phyloP scores from a whole-genome alignment of 805 yeast species.

The Metschnikowia sp. region DNA sequence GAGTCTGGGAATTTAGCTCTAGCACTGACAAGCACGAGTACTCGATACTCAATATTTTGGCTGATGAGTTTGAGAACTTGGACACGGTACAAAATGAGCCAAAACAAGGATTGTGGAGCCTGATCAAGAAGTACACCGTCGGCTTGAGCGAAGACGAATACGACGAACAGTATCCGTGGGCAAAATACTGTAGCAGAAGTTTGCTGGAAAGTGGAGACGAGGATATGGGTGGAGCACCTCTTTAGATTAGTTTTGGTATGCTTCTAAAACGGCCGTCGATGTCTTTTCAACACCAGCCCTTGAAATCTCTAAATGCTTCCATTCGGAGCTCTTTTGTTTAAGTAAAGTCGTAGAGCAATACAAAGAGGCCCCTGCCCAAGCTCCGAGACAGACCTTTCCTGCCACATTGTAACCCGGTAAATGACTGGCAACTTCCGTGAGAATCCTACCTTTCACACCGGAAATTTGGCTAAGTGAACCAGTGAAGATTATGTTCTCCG shows the following conservation, averaged over 20 bases:
- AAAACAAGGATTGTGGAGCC: slow-evolving; percentile 8
- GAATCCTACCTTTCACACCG: slow-evolving; percentile 7
- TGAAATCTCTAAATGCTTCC: slow-evolving; percentile 16
- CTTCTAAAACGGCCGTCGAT: slow-evolving; percentile 1
- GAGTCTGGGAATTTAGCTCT: slow-evolving; percentile 12
- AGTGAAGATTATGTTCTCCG: slow-evolving; percentile 10
- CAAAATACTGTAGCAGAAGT: slow-evolving; percentile 8
- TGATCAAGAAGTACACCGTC: slow-evolving; percentile 5
- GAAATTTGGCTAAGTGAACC: slow-evolving; percentile 8
- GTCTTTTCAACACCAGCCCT: slow-evolving; percentile 2
- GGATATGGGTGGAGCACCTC: not conserved
- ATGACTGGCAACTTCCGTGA: slow-evolving; percentile 5
- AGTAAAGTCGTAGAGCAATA: slow-evolving; percentile 18
- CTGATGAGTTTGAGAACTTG: slow-evolving; percentile 16
- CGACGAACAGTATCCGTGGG: slow-evolving; percentile 17
- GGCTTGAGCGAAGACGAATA: slow-evolving; percentile 16
- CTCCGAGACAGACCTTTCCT: slow-evolving; percentile 14
- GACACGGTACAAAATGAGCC: not conserved
- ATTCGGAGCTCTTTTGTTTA: slow-evolving; percentile 8
- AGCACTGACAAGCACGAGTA: slow-evolving; percentile 12
- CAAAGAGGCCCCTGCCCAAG: slow-evolving; percentile 19
- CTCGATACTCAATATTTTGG: slow-evolving; percentile 14
- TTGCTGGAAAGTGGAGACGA: slow-evolving; percentile 5
- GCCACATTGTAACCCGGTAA: slow-evolving; percentile 3
- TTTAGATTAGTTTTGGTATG: not conserved